These are phyloP conservation scores for Stemphylium vesicarium DNA, from an alignment of 2,329 filamentous ascomycete species.

Conservation along the genomic window DNA sequence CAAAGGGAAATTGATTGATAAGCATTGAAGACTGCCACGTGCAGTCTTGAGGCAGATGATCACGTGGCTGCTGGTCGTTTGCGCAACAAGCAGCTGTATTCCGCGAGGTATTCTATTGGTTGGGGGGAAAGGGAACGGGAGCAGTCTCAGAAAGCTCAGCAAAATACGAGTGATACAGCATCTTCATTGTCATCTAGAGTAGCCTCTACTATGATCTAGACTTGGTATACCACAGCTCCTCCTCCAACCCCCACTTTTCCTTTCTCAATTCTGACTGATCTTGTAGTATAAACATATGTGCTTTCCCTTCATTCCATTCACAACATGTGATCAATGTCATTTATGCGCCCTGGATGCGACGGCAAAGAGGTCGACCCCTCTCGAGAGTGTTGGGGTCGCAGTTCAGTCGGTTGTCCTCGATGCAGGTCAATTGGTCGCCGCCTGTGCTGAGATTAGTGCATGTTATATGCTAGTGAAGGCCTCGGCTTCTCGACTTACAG, in stretches of 20 bases:
- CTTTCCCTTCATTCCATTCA: not conserved
- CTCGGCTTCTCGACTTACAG: constrained; percentile 23
- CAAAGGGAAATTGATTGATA: too few species aligned
- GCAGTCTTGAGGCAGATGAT: too few species aligned
- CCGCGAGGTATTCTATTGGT: too few species aligned
- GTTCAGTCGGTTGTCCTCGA: constrained; percentile 31
- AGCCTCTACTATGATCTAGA: not conserved
- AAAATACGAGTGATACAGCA: not conserved
- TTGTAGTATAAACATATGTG: constrained; percentile 1
- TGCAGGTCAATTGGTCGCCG: constrained; percentile 35
- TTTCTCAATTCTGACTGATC: constrained; percentile 6
- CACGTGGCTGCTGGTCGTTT: too few species aligned
- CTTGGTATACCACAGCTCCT: not conserved
- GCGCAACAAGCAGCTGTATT: too few species aligned
- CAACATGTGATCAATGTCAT: not conserved
- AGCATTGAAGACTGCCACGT: too few species aligned
- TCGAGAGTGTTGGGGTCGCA: constrained; percentile 34
- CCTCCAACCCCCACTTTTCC: not conserved
- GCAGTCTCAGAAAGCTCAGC: too few species aligned
- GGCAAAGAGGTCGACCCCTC: constrained; percentile 31
- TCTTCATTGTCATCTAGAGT: not conserved
- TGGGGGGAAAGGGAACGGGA: too few species aligned
- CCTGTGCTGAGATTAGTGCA: constrained; percentile 19
- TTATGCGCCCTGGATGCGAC: constrained; percentile 10
- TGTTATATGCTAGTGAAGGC: not conserved